phyloP scores from a whole-genome alignment of 805 yeast species.

The Wickerhamomyces bovis region DNA sequence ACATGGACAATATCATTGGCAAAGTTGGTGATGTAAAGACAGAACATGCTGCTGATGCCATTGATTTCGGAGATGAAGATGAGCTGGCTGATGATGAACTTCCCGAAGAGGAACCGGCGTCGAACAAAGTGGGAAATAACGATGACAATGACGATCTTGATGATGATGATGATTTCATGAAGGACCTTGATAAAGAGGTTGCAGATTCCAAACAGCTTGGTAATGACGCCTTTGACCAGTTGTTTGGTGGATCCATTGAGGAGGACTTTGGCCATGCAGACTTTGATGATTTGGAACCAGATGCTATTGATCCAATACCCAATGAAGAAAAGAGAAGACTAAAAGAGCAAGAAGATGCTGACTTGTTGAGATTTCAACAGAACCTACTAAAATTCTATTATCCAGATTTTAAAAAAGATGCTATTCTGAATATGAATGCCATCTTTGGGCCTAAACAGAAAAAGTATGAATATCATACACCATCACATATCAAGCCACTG shows the following conservation, averaged over 20 bases:
- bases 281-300: constrained; percentile 15
- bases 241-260: constrained; percentile 26
- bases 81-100: constrained; percentile 87
- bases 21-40: constrained; percentile 24
- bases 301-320: background rate
- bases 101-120: constrained; percentile 26
- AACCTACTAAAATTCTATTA: constrained; percentile 41
- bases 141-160: constrained; percentile 2
- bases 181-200: constrained; percentile 8
- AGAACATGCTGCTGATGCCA: constrained; percentile 85
- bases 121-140: constrained; percentile 8
- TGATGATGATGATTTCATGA: constrained; percentile 9
- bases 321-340: constrained; percentile 1
- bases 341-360: constrained; percentile 17
- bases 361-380: constrained; percentile 24
- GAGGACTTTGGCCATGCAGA: constrained; percentile 16
- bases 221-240: constrained; percentile 20
- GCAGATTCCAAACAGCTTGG: constrained; percentile 2
- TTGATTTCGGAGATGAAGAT: constrained; percentile 91
- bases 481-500: constrained; percentile 23
- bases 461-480: constrained; percentile 43
- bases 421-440: constrained; percentile 57
- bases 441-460: constrained; percentile 60
- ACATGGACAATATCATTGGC: constrained; percentile 15
- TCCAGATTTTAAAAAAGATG: constrained; percentile 54